These are phyloP conservation scores for Poterioochromonas sp. DNA, from an alignment of 352 stramenopile species.

Conservation along the genomic window DNA sequence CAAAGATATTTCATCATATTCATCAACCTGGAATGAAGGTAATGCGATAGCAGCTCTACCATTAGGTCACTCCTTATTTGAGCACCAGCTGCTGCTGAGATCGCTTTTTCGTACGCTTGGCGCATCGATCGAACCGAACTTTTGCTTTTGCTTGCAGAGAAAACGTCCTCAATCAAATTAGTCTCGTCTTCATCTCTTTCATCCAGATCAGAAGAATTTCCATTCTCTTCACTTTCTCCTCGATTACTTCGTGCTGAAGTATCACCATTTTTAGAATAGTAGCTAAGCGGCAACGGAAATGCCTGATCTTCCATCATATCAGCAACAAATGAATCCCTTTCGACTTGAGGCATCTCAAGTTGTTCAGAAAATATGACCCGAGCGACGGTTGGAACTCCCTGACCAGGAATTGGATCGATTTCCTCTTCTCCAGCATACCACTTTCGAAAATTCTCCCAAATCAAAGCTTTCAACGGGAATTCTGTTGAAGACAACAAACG, in stretches of 20 bases:
- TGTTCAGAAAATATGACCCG: conserved; percentile 19
- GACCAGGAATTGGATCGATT: background rate
- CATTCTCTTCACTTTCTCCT: background rate
- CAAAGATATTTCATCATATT: background rate
- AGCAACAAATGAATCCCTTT: background rate
- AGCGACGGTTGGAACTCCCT: background rate
- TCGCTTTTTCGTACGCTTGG: conserved; percentile 6
- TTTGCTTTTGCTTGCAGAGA: background rate
- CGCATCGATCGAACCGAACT: background rate
- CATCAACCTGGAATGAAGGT: background rate
- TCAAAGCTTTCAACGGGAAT: background rate
- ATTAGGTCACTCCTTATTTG: background rate
- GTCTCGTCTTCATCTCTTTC: too few relatives aligned
- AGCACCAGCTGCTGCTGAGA: background rate
- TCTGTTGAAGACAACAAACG: background rate
- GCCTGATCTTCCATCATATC: background rate
- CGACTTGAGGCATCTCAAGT: background rate
- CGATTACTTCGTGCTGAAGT: background rate
- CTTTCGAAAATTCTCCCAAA: background rate
- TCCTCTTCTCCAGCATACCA: conserved; percentile 24
- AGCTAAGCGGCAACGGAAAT: background rate
- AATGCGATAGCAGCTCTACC: background rate
- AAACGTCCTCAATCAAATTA: too few relatives aligned
- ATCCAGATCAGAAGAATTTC: background rate
- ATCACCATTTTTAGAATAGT: background rate